Evolutionary conservation across 2,329 filamentous ascomycete genomes (phyloP), one percentile per base, ranked within the genome.

Genomic region (Dactylonectria estremocensis): DNA sequence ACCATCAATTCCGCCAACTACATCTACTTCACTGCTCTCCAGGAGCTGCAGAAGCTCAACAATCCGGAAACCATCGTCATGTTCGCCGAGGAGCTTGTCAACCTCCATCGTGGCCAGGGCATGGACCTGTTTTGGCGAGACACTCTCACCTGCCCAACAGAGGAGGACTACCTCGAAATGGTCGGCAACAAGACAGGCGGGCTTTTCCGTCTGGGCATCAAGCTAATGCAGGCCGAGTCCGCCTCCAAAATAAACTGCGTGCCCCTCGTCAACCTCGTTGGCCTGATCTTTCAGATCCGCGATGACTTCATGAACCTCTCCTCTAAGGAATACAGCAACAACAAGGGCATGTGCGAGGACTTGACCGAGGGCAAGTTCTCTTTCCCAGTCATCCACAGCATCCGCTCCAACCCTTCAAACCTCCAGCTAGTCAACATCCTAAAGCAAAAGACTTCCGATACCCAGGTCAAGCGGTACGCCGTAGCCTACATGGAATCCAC

Each of bases 321-420:
- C 33, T 89, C 87, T 18, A 84, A 83, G n/a, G 87, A 91, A 76
- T 98, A 98, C 85, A 91, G 91, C 43, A 86, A 92, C 71, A 95
- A 97, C 81, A 98, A 98, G 84, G 96, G 95, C 56, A 89, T 97
- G 74, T 97, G 94, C 81, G 95, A 98, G 84, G 96, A 98, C 81
- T 83, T 98, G 74, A 98, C 95, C 1, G 96, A 98, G 83, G 95
- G 95, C 70, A 98, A 98, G 86, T 98, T 98, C 84, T 95, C 92
- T 28, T 98, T 98, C 79, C 95, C 95, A 46, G 91, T 98, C 76
- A 97, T 98, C 76, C 95, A 98, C 83, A 92, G 93, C 79, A 97
- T 98, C 74, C 93, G 93, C 67, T 84, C 92, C 67, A 89, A 95
- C 78, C 93, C 89, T 18, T 82, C 84, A 33, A 93, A 95, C 78